Conservation (phyloP, 371 early-diverging fungal genomes). For the Neoconidiobolus thromboides region DNA sequence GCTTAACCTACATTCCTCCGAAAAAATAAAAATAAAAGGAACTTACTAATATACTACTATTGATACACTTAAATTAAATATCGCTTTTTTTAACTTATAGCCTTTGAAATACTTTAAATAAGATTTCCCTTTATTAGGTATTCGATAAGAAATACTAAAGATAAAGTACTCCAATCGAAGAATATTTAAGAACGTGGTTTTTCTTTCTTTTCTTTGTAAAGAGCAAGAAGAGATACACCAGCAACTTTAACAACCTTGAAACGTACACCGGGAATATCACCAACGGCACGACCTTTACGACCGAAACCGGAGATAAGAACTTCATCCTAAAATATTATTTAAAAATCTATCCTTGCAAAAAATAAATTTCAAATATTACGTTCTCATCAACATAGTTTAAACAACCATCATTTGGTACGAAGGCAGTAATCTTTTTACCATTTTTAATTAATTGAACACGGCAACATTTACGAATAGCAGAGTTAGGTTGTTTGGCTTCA, state of each 20-base stretch:
- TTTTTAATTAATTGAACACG: constrained; percentile 99
- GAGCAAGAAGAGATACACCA: constrained; percentile 96
- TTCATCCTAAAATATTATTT: constrained; percentile 28
- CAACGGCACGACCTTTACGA: constrained; percentile 71
- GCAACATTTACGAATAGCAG: constrained; percentile 99
- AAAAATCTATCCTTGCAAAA: neutral
- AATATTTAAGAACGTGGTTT: constrained; percentile 83
- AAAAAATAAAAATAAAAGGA: too few species aligned
- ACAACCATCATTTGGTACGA: constrained; percentile 99
- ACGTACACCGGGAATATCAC: constrained; percentile 99
- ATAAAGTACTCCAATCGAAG: too few species aligned
- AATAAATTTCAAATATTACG: constrained; percentile 16
- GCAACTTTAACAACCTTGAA: constrained; percentile 99
- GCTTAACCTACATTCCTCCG: too few species aligned
- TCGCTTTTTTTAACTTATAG: too few species aligned
- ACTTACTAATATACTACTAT: too few species aligned
- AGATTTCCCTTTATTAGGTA: too few species aligned
- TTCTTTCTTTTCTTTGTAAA: constrained; percentile 99
- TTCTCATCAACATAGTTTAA: constrained; percentile 96
- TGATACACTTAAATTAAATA: too few species aligned
- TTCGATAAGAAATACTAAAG: too few species aligned
- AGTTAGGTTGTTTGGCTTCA: constrained; percentile 99
- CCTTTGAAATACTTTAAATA: too few species aligned
- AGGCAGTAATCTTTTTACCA: constrained; percentile 99
- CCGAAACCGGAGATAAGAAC: constrained; percentile 94